Conservation (phyloP, 78 protist species). For the Creolimax fragrantissima region DNA sequence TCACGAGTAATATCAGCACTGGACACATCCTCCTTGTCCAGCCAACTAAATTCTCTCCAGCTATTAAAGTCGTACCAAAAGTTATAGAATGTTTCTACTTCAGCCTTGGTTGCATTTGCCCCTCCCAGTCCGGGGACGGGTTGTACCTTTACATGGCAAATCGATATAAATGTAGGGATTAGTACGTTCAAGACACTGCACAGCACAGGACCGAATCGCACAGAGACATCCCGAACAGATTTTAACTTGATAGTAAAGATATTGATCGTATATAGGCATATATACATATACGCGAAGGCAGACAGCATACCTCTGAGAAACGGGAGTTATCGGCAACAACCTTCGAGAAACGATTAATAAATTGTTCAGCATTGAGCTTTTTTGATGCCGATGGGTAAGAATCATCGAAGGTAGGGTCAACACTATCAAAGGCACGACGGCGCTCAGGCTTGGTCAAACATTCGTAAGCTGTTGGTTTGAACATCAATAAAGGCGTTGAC, state of each 20-base stretch:
- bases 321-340: background rate
- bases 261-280: no score
- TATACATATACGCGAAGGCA: no score
- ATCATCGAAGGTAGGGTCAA: conserved; percentile 69
- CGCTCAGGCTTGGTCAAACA: conserved; percentile 42
- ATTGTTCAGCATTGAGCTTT: conserved; percentile 14
- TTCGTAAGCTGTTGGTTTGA: conserved; percentile 51
- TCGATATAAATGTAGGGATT: no score
- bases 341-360: conserved; percentile 42
- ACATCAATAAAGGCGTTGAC: no score
- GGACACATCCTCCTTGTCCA: conserved; percentile 53
- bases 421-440: conserved; percentile 70
- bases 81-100: conserved; percentile 62
- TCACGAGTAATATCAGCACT: conserved; percentile 57
- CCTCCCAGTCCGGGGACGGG: conserved; percentile 68
- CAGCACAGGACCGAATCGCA: no score
- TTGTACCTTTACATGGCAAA: background rate
- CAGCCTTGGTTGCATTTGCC: conserved; percentile 34
- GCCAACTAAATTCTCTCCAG: conserved; percentile 78
- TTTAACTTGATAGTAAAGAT: no score
- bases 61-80: conserved; percentile 70
- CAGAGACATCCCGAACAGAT: no score
- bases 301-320: conserved; percentile 21
- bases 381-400: conserved; percentile 32
- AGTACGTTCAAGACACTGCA: no score